A percentile compares a stretch with the other conserved stretches of the same genome.
Conservation (phyloP, 441 rosid genomes). For the Syzygium syzygioides region DNA sequence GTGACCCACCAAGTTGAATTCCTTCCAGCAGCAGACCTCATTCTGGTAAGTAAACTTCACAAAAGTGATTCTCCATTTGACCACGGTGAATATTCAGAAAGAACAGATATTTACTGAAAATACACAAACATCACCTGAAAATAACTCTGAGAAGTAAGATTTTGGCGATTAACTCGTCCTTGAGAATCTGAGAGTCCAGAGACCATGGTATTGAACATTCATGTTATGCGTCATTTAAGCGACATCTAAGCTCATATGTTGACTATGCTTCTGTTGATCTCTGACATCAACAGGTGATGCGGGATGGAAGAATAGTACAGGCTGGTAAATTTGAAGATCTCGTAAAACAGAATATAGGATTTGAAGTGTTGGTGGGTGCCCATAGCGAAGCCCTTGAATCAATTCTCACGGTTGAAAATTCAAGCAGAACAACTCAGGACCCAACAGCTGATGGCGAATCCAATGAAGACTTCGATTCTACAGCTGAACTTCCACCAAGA, state of each 20-base stretch:
- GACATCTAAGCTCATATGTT: neutral
- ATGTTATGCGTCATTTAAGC: neutral
- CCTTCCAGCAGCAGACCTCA: slow-evolving; percentile 95
- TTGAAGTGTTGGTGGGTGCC: slow-evolving; percentile 89
- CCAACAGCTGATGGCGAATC: slow-evolving; percentile 29
- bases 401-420: slow-evolving; percentile 50
- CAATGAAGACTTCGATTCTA: slow-evolving; percentile 29
- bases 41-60: slow-evolving; percentile 52
- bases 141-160: neutral
- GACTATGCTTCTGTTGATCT: neutral
- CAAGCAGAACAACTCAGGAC: slow-evolving; percentile 40
- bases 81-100: neutral
- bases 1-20: slow-evolving; percentile 99
- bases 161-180: neutral
- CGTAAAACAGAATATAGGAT: slow-evolving; percentile 72
- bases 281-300: slow-evolving; percentile 64
- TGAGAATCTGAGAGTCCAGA: neutral
- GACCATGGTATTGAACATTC: neutral
- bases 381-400: slow-evolving; percentile 82
- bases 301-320: slow-evolving; percentile 84
- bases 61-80: neutral
- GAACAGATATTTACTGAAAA: neutral
- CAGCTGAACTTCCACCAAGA: slow-evolving; percentile 27
- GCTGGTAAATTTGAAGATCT: slow-evolving; percentile 84
- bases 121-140: neutral